These are phyloP conservation scores for Tetrastigma voinierianum DNA, from an alignment of 164 flowering plant genomes.

Conservation along the genomic window DNA sequence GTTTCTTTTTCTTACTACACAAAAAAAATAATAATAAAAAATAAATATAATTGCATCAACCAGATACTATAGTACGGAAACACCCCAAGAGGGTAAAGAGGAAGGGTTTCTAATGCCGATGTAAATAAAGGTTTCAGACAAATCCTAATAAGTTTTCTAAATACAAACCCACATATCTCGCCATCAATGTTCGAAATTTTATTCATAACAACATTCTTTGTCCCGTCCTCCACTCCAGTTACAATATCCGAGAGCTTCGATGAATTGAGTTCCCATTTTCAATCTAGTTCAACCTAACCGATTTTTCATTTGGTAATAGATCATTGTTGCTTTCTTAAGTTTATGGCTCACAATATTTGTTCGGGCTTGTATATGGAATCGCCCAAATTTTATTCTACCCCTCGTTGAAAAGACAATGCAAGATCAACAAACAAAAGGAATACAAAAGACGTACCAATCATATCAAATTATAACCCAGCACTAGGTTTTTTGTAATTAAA, in stretches of 20 bases:
- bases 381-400: slow-evolving; percentile 55
- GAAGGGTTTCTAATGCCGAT: background rate
- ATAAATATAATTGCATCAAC: too few relatives aligned
- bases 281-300: slow-evolving; percentile 44
- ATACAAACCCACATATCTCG: slow-evolving; percentile 65
- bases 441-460: background rate
- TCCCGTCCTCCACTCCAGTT: slow-evolving; percentile 49
- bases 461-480: background rate
- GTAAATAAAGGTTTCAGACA: background rate
- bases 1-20: too few relatives aligned
- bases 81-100: background rate
- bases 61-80: too few relatives aligned
- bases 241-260: slow-evolving; percentile 43
- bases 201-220: slow-evolving; percentile 56
- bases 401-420: slow-evolving; percentile 37
- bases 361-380: slow-evolving; percentile 56
- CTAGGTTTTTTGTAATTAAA: too few relatives aligned
- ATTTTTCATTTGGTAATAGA: slow-evolving; percentile 40
- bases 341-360: slow-evolving; percentile 44
- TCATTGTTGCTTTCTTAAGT: slow-evolving; percentile 60
- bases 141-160: slow-evolving; percentile 1
- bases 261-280: slow-evolving; percentile 58
- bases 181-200: slow-evolving; percentile 69
- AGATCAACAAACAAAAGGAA: slow-evolving; percentile 17
- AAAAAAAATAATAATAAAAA: too few relatives aligned